Percentiles rank a stretch among this genome's conserved stretches.
Conservation (phyloP, 257 asterid genomes). For the Solanum rostratum region DNA sequence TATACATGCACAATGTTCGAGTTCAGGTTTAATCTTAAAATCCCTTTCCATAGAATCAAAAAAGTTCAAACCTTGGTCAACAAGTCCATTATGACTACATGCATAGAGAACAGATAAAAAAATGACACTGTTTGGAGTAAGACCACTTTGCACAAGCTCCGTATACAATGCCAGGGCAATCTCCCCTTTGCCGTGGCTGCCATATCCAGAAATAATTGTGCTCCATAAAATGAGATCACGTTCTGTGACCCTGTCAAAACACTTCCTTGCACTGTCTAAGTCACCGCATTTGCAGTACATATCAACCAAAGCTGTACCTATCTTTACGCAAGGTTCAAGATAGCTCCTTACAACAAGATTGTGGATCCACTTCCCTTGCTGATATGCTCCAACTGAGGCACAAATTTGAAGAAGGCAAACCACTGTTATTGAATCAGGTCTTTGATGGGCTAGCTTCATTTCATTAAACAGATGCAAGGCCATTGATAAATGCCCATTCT, state of each 20-base stretch:
- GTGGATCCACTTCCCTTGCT: conserved; percentile 80
- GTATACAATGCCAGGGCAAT: conserved; percentile 53
- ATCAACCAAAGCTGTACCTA: conserved; percentile 68
- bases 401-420: conserved; percentile 75
- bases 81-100: conserved; percentile 80
- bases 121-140: conserved; percentile 51
- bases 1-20: conserved; percentile 65
- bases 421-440: conserved; percentile 64
- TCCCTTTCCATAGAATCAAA: conserved; percentile 60
- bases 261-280: conserved; percentile 45
- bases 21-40: conserved; percentile 45
- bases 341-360: conserved; percentile 44
- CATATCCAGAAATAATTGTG: conserved; percentile 65
- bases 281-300: conserved; percentile 89
- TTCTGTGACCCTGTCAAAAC: conserved; percentile 47
- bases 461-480: conserved; percentile 48
- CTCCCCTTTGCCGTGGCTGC: conserved; percentile 70
- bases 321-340: conserved; percentile 49
- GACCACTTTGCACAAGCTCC: conserved; percentile 31
- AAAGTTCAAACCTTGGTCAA: conserved; percentile 47
- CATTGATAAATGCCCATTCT: conserved; percentile 36
- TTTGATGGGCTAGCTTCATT: conserved; percentile 39
- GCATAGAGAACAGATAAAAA: conserved; percentile 51
- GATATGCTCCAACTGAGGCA: conserved; percentile 72
- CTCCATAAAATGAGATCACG: conserved; percentile 68